phyloP scores from a whole-genome alignment of 2,329 filamentous ascomycete species.

The Penicillium sclerotigenum region DNA sequence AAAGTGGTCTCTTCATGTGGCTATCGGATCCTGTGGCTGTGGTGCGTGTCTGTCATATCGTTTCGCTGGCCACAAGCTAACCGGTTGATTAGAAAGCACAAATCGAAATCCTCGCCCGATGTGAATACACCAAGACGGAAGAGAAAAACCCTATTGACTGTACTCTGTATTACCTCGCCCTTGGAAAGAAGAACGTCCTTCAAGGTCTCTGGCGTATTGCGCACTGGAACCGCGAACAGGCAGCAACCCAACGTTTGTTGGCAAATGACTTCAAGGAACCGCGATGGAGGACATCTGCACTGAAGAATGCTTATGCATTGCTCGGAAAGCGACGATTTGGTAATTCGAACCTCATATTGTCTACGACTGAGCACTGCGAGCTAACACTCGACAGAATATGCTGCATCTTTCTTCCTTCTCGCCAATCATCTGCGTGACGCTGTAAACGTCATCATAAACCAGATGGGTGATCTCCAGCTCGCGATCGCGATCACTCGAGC shows the following conservation, averaged over 20 bases:
- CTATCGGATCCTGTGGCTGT: conserved; percentile 72
- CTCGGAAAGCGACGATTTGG: conserved; percentile 86
- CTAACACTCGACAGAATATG: conserved; percentile 64
- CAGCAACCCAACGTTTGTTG: conserved; percentile 72
- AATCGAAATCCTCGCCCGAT: conserved; percentile 86
- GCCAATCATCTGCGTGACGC: conserved; percentile 82
- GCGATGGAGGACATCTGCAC: conserved; percentile 81
- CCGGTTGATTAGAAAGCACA: conserved; percentile 58
- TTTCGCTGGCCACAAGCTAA: not conserved
- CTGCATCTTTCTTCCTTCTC: conserved; percentile 90
- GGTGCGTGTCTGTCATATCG: conserved; percentile 51
- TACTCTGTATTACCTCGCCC: conserved; percentile 83
- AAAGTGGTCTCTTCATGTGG: conserved; percentile 95
- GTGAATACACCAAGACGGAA: conserved; percentile 86
- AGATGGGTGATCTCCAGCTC: conserved; percentile 83
- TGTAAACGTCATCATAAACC: conserved; percentile 78
- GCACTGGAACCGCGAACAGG: conserved; percentile 81
- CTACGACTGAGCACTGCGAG: not conserved
- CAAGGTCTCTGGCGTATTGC: conserved; percentile 95
- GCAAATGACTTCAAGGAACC: conserved; percentile 87
- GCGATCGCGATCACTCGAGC: conserved; percentile 84
- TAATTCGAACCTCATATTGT: conserved; percentile 33
- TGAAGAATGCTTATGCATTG: conserved; percentile 95
- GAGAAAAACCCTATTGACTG: conserved; percentile 88
- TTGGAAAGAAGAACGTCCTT: conserved; percentile 85